A percentile compares a stretch with the other conserved stretches of the same genome.
Evolutionary conservation across 2,329 filamentous ascomycete species (phyloP).

Genomic region (Cryphonectria naterciae): DNA sequence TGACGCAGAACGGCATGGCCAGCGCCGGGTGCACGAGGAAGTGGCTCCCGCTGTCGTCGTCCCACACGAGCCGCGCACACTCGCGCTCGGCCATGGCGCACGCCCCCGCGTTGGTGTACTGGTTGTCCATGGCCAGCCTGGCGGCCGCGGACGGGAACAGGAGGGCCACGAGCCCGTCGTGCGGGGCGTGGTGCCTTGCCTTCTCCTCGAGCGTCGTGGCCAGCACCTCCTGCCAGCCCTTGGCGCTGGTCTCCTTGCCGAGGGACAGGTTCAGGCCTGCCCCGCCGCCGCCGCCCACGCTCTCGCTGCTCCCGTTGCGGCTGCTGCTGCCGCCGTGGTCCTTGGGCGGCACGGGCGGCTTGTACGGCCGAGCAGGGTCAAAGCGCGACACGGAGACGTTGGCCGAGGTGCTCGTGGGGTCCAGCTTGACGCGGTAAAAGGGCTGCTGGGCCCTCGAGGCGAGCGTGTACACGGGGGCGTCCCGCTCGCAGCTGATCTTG

Average conservation of each 20-base stretch:
- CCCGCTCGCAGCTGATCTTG: conserved; percentile 57
- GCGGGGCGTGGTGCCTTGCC: conserved; percentile 55
- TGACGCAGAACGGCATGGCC: conserved; percentile 65
- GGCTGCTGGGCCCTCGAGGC: conserved; percentile 61
- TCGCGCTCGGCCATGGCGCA: conserved; percentile 69
- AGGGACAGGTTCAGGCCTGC: conserved; percentile 35
- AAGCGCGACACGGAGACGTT: conserved; percentile 62
- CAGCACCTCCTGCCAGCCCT: conserved; percentile 62
- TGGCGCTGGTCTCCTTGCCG: conserved; percentile 40
- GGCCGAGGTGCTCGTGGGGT: conserved; percentile 66
- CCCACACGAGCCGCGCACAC: conserved; percentile 73
- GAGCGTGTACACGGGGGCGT: conserved; percentile 69
- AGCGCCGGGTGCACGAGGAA: conserved; percentile 68
- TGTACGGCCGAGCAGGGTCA: conserved; percentile 63
- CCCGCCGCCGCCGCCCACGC: conserved; percentile 27
- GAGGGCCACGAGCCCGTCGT: conserved; percentile 68
- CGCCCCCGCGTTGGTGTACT: conserved; percentile 61
- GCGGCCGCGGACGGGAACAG: conserved; percentile 70
- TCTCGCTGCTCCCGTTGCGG: conserved; percentile 33
- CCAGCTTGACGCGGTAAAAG: conserved; percentile 68
- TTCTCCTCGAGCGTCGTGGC: conserved; percentile 62
- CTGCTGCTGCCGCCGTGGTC: conserved; percentile 11
- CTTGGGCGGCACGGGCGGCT: conserved; percentile 42
- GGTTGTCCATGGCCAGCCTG: conserved; percentile 61
- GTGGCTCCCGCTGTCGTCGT: conserved; percentile 61